Base-by-base conservation (phyloP, 306 rosid genomes). In the Cicer bijugum region DNA sequence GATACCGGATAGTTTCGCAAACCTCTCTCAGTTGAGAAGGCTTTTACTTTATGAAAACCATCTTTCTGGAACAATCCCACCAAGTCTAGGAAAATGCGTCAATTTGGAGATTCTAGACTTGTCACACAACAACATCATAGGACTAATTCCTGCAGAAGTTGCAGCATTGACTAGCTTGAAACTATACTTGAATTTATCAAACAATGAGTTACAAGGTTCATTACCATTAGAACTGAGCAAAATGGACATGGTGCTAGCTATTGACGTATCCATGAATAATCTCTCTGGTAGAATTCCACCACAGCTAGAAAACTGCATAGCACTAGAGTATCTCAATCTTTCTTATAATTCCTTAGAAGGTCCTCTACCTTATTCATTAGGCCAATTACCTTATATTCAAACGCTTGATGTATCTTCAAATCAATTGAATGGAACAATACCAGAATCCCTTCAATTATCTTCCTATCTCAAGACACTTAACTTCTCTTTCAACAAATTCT, bases 221-320 rank as follows among this genome's bases (percentile, higher is more conserved):
- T 42, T 94, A 8, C 96, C 97, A 69, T 81, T 91, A 56, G 96
- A 94, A 81, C 83, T 94, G 19, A 88, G 92, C 73, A 94, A 94
- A 88, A 94, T 94, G 99, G 93, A 91, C 47, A 91, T 94, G 99
- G 90, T 94, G 37, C 86, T 94, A 14, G 89, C 91, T 14, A 84
- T 94, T 65, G 99, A 94, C 56, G 71, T 94, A 40, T 94, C 99
- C 16, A 73, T 80, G 56, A 94, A 94, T 80, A 87, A 91, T 67
- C 85, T 94, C 81, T 84, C 90, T 1, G 86, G 90, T n/a, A 75
- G 80, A 42, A 83, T 94, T 64, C 95, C 97, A 1, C 84, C 97
- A 16, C 97, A 94, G 11, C 79, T 94, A n/a, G 96, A 81, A 69
- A 91, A 85, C 66, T 89, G 96, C 84, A 82, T 87, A 81, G 98